Conservation (phyloP, 371 early-diverging fungal genomes). For the Rhizopus arrhizus region DNA sequence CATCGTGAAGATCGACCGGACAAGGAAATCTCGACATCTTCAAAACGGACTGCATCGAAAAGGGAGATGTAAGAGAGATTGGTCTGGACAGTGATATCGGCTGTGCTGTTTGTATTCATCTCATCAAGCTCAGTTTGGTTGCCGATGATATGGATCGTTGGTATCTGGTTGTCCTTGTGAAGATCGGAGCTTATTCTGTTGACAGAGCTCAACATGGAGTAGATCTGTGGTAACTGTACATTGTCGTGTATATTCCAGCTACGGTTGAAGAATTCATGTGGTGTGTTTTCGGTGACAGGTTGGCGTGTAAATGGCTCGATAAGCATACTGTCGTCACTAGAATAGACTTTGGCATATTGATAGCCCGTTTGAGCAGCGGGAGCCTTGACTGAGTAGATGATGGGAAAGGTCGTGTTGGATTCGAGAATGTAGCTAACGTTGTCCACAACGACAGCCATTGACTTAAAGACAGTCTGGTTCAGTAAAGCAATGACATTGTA, state of each 20-base stretch:
- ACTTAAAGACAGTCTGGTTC: slow-evolving; percentile 9
- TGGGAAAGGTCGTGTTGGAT: background rate
- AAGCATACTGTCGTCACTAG: background rate
- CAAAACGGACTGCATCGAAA: slow-evolving; percentile 1
- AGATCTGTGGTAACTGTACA: slow-evolving; percentile 1
- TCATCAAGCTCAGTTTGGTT: slow-evolving; percentile 11
- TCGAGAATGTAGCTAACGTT: slow-evolving; percentile 8
- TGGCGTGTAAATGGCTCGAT: slow-evolving; percentile 15
- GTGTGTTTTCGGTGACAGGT: slow-evolving; percentile 15
- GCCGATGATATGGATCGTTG: slow-evolving; percentile 26
- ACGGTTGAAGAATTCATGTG: slow-evolving; percentile 25
- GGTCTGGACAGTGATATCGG: slow-evolving; percentile 10
- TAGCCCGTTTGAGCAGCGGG: slow-evolving; percentile 17
- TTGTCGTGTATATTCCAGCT: slow-evolving; percentile 11
- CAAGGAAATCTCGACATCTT: slow-evolving; percentile 18
- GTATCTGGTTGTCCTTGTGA: slow-evolving; percentile 19
- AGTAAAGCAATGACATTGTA: slow-evolving; percentile 25
- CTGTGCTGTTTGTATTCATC: slow-evolving; percentile 25
- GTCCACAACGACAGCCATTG: slow-evolving; percentile 28
- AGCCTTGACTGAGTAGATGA: slow-evolving; percentile 18
- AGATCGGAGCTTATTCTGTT: slow-evolving; percentile 14
- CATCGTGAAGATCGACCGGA: slow-evolving; percentile 32
- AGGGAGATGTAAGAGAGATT: slow-evolving; percentile 33
- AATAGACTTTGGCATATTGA: slow-evolving; percentile 13
- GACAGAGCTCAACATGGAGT: slow-evolving; percentile 3